Base-by-base conservation (phyloP, 2,329 filamentous ascomycete species). In the Podosphaera aphanis region DNA sequence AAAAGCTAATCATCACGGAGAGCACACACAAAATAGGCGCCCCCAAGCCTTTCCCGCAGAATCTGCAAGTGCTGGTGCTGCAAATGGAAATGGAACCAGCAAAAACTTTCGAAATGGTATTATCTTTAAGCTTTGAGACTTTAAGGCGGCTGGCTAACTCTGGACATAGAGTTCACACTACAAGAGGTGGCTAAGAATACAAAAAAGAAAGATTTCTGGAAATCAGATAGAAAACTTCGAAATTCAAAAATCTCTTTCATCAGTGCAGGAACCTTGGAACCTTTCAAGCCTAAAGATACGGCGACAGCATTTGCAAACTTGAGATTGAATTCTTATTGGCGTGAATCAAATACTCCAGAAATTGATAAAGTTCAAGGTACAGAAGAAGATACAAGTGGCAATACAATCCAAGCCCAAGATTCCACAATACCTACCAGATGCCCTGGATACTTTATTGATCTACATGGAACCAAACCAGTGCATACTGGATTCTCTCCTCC, bases 111-210 rank as follows among this genome's bases (percentile, higher is more conserved):
- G 3, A 5, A n/a, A 33, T 13, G 29, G 29, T 33, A n/a, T 6
- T 3, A 11, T 33, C 5, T 33, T 11, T n/a, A 33, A 33, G 13
- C 29, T 40, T 31, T 31, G 47, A 31, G 43, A 46, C 68, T 1
- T 20, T 3, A 42, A 16, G 2, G 5, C 19, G 19, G 15, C 13
- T 45, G 16, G 41, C 29, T 21, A 40, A 42, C 13, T 25, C 23
- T 37, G 20, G 63, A 21, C 1, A n/a, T 18, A 58, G 57, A 42
- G 16, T 56, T 57, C 43, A 57, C 57, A 10, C 45, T 78, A 58
- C 63, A 65, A 50, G 68, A 77, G 51, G 73, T 74, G 59, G 73
- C 71, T 31, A 65, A 64, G 19, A 74, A 72, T 53, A 73, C 70
- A 11, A 69, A 68, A 55, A 33, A 19, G 7, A 43, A 43, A 31